Evolutionary conservation across 139 green algal species (phyloP), one percentile per base, ranked within the genome.

Genomic region (Tetradesmus obliquus): DNA sequence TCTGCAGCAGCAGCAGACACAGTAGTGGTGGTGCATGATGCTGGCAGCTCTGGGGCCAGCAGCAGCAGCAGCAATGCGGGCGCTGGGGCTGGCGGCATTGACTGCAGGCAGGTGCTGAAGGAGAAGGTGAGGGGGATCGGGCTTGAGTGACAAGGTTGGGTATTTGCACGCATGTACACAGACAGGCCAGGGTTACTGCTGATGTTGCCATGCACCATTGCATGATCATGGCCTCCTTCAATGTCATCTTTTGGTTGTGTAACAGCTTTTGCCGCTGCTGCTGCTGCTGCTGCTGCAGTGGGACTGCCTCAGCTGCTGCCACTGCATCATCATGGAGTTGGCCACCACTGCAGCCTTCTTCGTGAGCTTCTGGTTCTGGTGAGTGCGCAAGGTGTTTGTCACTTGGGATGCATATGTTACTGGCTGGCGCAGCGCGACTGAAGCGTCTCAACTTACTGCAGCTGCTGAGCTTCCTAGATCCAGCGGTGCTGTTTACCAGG

Each of bases 351-450:
- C 62, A 3, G 89, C 92, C 5, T 84, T 93, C n/a, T 92, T 93
- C 57, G 71, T 95, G 1, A 79, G 86, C n/a, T 58, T 94, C 13
- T 94, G 90, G 79, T 95, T 84, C 81, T 94, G 92, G 93, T 90
- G 55, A 80, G 84, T 74, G 6, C 55, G 81, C 1, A 45, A 0
- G 32, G 32, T 45, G 32, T 0, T 45, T 45, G 32, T 45, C 55
- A 79, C 15, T 22, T 79, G 24, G 17, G 0, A 82, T 32, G 8
- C 17, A 82, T 22, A 53, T n/a, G 15, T 82, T n/a, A 12, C 8
- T 22, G 12, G 19, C 17, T 8, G 9, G 79, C 5, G 32, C 5
- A 22, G 79, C 1, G 79, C 9, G 3, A 5, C 8, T 57, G 22
- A 2, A 87, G 53, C 5, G 53, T 7, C 12, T 12, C 15, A 20